Evolutionary conservation across 805 yeast genomes (phyloP), one percentile per base, ranked within the genome.

Genomic region (Candida odintsovae): DNA sequence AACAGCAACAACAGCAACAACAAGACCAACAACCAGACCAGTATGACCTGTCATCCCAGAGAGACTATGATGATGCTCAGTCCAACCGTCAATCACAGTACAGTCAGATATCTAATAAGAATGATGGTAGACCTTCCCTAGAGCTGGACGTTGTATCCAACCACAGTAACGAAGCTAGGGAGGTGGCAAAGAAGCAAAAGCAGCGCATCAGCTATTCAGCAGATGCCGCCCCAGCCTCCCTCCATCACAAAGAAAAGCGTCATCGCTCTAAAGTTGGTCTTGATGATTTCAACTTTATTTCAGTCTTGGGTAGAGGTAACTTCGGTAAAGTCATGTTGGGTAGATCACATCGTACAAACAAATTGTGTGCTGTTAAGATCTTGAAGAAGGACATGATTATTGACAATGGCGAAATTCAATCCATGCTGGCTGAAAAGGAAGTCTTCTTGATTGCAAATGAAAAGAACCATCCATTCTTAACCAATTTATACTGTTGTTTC

Each of bases 291-390:
- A 85, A 88, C 56, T 86, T 94, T 61, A 69, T 94, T 55, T 95
- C 97, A 10, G 99, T 94, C 10, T 75, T 94, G 48, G 99, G 99
- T 58, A 94, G 90, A 64, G 99, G 99, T 69, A 94, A 94, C 65
- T 94, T 94, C 65, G 99, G 99, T 68, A 94, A 94, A 63, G 99
- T 94, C 47, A 88, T 94, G 90, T 76, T 94, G 55, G 98, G 97
- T 1, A 96, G 92, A 68, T 86, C 96, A 15, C 83, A 92, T 62
- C 85, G 83, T 50, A 82, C 92, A 0, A 77, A 79, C 44, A 78
- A 80, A 46, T 68, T 94, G 46, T 94, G 97, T 70, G 99, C 99
- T 23, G 90, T 94, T 47, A 94, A 94, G 69, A 98, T 94, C 22
- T 76, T 94, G 67, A 94, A 94, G 76, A 94, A 94, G 67, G 97